Percentiles rank a stretch among this genome's conserved stretches.
Conservation (phyloP, 495 filamentous ascomycete genomes). For the Aspergillus incahuasiensis region DNA sequence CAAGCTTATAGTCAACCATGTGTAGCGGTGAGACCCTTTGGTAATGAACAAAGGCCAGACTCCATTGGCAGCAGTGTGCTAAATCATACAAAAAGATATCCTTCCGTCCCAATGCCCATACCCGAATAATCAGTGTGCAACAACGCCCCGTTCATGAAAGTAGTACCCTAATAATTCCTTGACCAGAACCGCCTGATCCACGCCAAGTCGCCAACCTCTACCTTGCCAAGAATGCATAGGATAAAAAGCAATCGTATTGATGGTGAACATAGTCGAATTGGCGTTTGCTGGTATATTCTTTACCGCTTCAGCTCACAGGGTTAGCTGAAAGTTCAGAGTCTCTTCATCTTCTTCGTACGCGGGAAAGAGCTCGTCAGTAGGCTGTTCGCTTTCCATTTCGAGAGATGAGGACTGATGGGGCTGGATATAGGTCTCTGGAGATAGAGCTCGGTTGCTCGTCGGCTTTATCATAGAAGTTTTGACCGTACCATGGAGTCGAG, state of each 20-base stretch:
- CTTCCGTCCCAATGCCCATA: not conserved
- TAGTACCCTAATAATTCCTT: not conserved
- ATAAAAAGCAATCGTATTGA: not conserved
- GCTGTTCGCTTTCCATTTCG: slow-evolving; percentile 37
- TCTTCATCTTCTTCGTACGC: slow-evolving; percentile 42
- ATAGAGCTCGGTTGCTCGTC: slow-evolving; percentile 25
- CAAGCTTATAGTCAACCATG: not conserved
- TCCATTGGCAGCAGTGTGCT: slow-evolving; percentile 1
- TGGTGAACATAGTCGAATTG: not conserved
- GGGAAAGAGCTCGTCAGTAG: slow-evolving; percentile 24
- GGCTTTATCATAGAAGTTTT: slow-evolving; percentile 14
- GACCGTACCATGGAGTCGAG: slow-evolving; percentile 34
- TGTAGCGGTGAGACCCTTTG: slow-evolving; percentile 1
- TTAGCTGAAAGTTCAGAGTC: slow-evolving; percentile 39
- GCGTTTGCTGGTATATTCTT: not conserved
- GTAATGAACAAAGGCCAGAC: not conserved
- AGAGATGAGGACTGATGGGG: slow-evolving; percentile 38
- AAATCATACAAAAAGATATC: slow-evolving; percentile 4
- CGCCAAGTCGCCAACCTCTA: not conserved
- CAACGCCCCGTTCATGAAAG: not conserved
- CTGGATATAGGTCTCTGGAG: slow-evolving; percentile 42
- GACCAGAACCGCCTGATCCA: not conserved
- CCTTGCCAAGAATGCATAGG: not conserved
- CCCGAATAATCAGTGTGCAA: slow-evolving; percentile 1
- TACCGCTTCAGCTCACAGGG: slow-evolving; percentile 22